A percentile compares a stretch with the other conserved stretches of the same genome.
Evolutionary conservation across 352 stramenopile genomes (phyloP).

Genomic region (Phytophthora pseudosyringae): DNA sequence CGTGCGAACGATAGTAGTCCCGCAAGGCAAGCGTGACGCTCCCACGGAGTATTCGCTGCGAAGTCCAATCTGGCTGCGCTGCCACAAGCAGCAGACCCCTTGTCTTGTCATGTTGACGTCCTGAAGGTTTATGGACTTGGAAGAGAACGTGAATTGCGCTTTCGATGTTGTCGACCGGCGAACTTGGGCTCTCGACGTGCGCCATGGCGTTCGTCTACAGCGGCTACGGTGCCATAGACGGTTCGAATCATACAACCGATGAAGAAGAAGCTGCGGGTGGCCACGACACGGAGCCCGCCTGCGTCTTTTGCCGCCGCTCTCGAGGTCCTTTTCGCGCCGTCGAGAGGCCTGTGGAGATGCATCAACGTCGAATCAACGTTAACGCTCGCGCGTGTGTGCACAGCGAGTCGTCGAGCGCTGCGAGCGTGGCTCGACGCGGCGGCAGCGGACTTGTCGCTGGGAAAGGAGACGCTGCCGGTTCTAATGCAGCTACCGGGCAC

Average conservation of each 20-base stretch:
- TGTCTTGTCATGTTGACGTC: too few relatives aligned
- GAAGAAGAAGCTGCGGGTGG: conserved; percentile 31
- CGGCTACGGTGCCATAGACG: too few relatives aligned
- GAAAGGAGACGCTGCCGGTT: conserved; percentile 26
- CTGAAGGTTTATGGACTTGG: too few relatives aligned
- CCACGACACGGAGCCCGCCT: not conserved
- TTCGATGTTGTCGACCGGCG: too few relatives aligned
- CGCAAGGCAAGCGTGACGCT: too few relatives aligned
- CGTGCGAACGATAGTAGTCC: too few relatives aligned
- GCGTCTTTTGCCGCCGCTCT: conserved; percentile 20
- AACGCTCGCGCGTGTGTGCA: conserved; percentile 17
- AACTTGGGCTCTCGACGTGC: too few relatives aligned
- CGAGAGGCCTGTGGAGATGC: conserved; percentile 11
- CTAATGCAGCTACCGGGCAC: conserved; percentile 11
- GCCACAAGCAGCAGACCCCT: too few relatives aligned
- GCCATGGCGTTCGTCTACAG: too few relatives aligned
- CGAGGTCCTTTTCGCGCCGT: conserved; percentile 19
- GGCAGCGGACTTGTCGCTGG: conserved; percentile 23
- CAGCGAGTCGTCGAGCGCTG: conserved; percentile 3
- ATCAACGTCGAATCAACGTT: conserved; percentile 17
- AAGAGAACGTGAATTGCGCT: too few relatives aligned
- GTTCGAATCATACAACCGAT: not conserved
- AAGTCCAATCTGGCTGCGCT: too few relatives aligned
- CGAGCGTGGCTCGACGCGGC: conserved; percentile 13
- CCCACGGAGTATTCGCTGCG: too few relatives aligned